Base-by-base conservation (phyloP, 352 stramenopile genomes). In the Phytophthora sansomeana region DNA sequence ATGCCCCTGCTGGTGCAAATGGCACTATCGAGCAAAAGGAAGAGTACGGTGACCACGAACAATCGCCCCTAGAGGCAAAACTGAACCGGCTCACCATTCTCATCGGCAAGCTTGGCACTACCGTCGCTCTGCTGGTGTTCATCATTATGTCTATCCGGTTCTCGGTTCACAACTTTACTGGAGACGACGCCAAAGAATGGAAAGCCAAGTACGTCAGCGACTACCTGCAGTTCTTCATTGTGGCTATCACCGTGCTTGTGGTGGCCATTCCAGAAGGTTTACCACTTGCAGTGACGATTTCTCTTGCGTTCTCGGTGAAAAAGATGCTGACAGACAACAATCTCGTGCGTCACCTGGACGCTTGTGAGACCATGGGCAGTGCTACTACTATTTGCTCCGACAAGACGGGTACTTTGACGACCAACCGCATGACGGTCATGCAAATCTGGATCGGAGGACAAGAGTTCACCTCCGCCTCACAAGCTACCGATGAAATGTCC, bases 211-310 rank as follows among this genome's bases (percentile, higher is more conserved):
- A 80, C 66, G 46, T 88, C 38, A 82, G 73, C 54, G 58, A 88
- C 42, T 92, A 93, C 53, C 69, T 97, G 1, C 63, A 90, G 44
- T 95, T 90, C 61, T 96, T 97, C 72, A 93, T 97, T 42, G 84
- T 87, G 5, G 78, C 75, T 6, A 95, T 97, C 63, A 97, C 90
- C 1, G 90, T 96, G 35, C 83, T 99, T 1, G 97, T 99, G 28
- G 98, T 99, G 5, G 97, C 97, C 17, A 98, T 99, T 36, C 97
- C 97, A 0, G 97, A 99, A 76, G 97, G 97, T 24, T 69, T 99
- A 10, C 97, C 97, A 4, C 85, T 99, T 19, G 97, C 97, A 3
- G 97, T 99, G 1, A 99, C 97, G 16, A 96, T 99, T 43, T 92
- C 97, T 1, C 79, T 99, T 3, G 97, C 97, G 3, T 99, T 98